These are phyloP conservation scores for Pseudoturritis turrita DNA, from an alignment of 345 rosid genomes.

Conservation along the genomic window DNA sequence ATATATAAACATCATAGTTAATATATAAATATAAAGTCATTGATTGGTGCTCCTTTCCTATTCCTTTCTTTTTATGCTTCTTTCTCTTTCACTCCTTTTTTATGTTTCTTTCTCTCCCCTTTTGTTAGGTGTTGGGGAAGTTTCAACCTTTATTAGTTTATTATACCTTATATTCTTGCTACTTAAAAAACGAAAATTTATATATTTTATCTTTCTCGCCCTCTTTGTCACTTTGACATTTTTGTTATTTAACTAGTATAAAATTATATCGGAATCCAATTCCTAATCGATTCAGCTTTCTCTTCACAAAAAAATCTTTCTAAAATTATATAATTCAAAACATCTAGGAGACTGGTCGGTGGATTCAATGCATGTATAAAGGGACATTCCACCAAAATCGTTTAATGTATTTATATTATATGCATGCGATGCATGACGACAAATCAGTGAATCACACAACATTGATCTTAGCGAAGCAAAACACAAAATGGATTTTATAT, in stretches of 20 bases:
- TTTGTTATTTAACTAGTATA: neutral
- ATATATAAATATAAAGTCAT: neutral
- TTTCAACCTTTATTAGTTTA: constrained; percentile 4
- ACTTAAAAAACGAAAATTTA: neutral
- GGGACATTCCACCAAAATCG: neutral
- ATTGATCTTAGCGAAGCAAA: neutral
- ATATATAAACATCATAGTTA: too few species aligned
- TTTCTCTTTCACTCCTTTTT: constrained; percentile 13
- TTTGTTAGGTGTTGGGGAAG: neutral
- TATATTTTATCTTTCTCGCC: neutral
- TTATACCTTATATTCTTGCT: neutral
- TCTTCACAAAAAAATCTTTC: neutral
- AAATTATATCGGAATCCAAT: neutral
- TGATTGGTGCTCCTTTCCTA: neutral
- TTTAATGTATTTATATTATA: neutral
- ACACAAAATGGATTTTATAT: neutral
- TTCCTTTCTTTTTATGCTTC: neutral
- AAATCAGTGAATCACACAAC: constrained; percentile 9
- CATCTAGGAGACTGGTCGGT: constrained; percentile 3
- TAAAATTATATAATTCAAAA: neutral
- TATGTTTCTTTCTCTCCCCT: neutral
- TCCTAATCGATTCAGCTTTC: constrained; percentile 11
- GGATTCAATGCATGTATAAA: constrained; percentile 18
- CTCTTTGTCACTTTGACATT: constrained; percentile 7
- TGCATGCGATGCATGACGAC: constrained; percentile 9